These are phyloP conservation scores for Vigna radiata DNA, from an alignment of 306 rosid genomes.

Conservation along the genomic window DNA sequence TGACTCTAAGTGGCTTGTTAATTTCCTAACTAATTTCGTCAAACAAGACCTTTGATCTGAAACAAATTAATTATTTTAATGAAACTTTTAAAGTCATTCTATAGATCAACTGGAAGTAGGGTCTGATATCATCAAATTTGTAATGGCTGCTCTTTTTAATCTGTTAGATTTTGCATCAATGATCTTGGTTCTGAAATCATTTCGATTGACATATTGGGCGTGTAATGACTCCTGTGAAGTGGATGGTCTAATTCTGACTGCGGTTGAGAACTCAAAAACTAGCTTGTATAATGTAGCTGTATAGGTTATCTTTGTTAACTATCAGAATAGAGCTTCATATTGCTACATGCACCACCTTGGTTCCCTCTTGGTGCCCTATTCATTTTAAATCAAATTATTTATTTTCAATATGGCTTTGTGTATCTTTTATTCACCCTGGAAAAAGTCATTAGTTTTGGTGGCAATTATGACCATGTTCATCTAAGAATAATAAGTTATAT, in stretches of 20 bases:
- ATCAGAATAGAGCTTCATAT: neutral
- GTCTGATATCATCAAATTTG: neutral
- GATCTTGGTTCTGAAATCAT: constrained; percentile 5
- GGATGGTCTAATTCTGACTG: constrained; percentile 6
- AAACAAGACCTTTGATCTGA: neutral
- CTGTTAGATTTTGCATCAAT: constrained; percentile 26
- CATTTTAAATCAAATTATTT: neutral
- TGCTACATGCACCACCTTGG: neutral
- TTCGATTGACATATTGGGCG: neutral
- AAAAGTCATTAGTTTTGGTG: constrained; percentile 1
- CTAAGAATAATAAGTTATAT: neutral
- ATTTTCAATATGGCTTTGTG: neutral
- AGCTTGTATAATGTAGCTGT: constrained; percentile 12
- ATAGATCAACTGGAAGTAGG: constrained; percentile 12
- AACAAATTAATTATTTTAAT: neutral
- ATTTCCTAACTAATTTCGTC: constrained; percentile 1
- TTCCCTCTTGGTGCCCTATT: constrained; percentile 10
- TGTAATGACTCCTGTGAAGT: neutral
- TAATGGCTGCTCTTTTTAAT: constrained; percentile 14
- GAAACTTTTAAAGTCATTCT: neutral
- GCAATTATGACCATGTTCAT: neutral
- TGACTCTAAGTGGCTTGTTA: neutral
- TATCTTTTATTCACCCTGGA: neutral
- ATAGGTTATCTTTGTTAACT: neutral
- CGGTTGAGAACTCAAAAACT: constrained; percentile 8